Percentiles rank a stretch among this genome's conserved stretches.
These are phyloP conservation scores for Chaetothyriales sp. DNA, from an alignment of 2,329 filamentous ascomycete species.

Conservation along the genomic window DNA sequence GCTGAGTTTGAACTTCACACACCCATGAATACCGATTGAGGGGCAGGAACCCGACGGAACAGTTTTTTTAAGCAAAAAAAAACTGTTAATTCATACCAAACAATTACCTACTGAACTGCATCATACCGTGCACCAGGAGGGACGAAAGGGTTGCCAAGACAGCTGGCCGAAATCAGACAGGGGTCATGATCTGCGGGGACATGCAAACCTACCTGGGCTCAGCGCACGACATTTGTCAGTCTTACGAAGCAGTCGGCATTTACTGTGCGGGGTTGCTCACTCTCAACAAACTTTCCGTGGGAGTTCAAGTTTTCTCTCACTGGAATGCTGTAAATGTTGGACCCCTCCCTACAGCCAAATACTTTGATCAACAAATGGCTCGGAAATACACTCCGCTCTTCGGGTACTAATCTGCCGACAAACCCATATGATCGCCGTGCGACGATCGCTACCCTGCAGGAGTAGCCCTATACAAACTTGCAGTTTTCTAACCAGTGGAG, in stretches of 20 bases:
- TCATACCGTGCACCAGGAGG: neutral
- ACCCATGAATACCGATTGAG: conserved; percentile 15
- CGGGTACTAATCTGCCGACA: neutral
- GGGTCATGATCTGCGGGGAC: neutral
- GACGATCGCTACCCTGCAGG: neutral
- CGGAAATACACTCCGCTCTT: neutral
- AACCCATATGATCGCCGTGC: neutral
- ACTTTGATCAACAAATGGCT: neutral
- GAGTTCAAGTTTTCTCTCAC: neutral
- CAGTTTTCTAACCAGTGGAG: neutral
- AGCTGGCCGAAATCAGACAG: neutral
- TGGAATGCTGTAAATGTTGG: neutral
- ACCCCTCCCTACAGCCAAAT: neutral
- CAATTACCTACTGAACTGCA: neutral
- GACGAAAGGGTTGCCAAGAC: neutral
- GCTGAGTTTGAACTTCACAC: conserved; percentile 18
- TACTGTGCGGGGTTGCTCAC: neutral
- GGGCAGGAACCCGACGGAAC: neutral
- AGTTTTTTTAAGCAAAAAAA: neutral
- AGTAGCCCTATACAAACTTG: neutral
- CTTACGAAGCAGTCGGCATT: neutral
- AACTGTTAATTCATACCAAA: neutral
- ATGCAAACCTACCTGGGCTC: neutral
- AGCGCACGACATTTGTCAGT: no score
- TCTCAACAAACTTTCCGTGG: neutral